Base-by-base conservation (phyloP, 1,139 yeast species). In the Pneumocystis jirovecii region DNA sequence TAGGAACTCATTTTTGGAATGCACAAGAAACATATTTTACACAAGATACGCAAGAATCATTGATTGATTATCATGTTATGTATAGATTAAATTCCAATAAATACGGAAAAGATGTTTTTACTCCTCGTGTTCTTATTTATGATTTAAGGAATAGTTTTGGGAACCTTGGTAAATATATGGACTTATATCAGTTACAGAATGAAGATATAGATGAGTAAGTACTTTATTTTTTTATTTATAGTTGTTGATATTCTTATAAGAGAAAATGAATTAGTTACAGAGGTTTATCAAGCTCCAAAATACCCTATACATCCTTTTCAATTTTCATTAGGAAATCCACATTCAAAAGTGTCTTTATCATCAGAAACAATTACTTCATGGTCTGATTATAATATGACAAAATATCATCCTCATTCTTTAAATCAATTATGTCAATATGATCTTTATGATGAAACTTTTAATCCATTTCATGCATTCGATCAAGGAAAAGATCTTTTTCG, bases 121-220 rank as follows among this genome's bases (percentile, higher is more conserved):
- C 86, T 17, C 97, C 98, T 0, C 76, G 97, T 65, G 83, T 89
- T 0, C 72, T 90, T 63, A 72, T 90, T 17, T 89, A 91, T 83
- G 97, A 93, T 70, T 81, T 85, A 68, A 70, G 75, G 61, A 68
- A 69, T 44, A 78, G 79, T 37, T 72, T 71, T 68, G 76, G 78
- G 45, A 69, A 73, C 15, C 68, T 75, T 68, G 69, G 69, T 63
- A 68, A 71, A 63, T 70, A 70, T 62, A 72, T 68, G 56, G 71
- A 69, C 40, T 68, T 70, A 45, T 71, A 71, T 68, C 68, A 67
- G n/a, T 68, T 68, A 67, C 39, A 42, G 0, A 61, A 62, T 17
- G 63, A 59, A 37, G 31, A 7, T 50, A 50, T 50, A 25, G 34
- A 50, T 10, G 57, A 29, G 57, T 50, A 50, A 50, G 15, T 8